Percentiles rank a stretch among this genome's conserved stretches.
Conservation (phyloP, 2,329 filamentous ascomycete species). For the Rugonectria rugulosa region DNA sequence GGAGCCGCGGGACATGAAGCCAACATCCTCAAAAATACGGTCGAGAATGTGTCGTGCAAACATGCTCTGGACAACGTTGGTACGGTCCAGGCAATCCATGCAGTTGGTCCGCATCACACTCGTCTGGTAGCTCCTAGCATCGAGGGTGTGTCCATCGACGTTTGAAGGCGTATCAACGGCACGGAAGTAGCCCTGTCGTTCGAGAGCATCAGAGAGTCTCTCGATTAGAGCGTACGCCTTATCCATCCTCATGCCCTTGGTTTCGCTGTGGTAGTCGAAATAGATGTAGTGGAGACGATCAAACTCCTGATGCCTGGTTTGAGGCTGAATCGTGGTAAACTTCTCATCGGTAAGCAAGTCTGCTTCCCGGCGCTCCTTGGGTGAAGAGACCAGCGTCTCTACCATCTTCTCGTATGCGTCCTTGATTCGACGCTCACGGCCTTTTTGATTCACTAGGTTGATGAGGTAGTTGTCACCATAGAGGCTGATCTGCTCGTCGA, state of each 20-base stretch:
- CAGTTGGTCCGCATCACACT: conserved; percentile 97
- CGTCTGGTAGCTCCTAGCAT: conserved; percentile 81
- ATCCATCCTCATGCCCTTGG: conserved; percentile 93
- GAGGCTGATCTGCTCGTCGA: conserved; percentile 88
- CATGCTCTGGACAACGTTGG: conserved; percentile 98
- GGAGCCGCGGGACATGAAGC: conserved; percentile 78
- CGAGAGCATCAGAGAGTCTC: conserved; percentile 77
- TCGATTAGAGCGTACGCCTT: conserved; percentile 88
- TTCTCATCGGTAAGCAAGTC: conserved; percentile 78
- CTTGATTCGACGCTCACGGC: conserved; percentile 88
- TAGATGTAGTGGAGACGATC: conserved; percentile 95
- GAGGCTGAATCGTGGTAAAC: conserved; percentile 77
- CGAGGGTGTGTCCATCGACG: conserved; percentile 70
- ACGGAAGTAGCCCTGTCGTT: conserved; percentile 89
- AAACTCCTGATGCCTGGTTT: conserved; percentile 66
- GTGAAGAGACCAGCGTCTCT: conserved; percentile 73
- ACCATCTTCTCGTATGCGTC: conserved; percentile 94
- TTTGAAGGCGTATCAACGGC: conserved; percentile 84
- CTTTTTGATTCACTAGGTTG: conserved; percentile 96
- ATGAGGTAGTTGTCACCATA: conserved; percentile 98
- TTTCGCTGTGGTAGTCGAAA: conserved; percentile 98
- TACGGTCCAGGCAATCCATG: conserved; percentile 98
- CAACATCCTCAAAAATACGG: conserved; percentile 85
- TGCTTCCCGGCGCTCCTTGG: conserved; percentile 70
- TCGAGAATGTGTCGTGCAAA: conserved; percentile 89